These are phyloP conservation scores for Aspergillus piperis DNA, from an alignment of 2,329 filamentous ascomycete genomes.

Conservation along the genomic window DNA sequence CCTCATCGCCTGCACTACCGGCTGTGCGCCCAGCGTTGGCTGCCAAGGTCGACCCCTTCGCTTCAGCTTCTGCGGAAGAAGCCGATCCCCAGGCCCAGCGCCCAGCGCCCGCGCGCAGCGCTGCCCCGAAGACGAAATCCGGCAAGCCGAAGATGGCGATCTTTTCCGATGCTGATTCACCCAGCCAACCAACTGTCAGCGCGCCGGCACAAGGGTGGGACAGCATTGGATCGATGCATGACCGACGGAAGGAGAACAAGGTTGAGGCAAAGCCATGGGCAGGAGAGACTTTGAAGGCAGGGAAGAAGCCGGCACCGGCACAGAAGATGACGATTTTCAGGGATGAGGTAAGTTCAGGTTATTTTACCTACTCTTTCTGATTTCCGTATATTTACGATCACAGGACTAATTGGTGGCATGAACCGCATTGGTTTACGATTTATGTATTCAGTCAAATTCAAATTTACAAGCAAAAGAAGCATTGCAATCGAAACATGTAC, in stretches of 20 bases:
- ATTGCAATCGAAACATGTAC: slow-evolving; percentile 57
- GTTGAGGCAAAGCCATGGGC: slow-evolving; percentile 86
- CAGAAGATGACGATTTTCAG: slow-evolving; percentile 92
- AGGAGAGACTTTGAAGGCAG: slow-evolving; percentile 85
- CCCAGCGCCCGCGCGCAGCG: slow-evolving; percentile 51
- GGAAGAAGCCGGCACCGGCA: slow-evolving; percentile 73
- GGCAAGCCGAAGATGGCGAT: slow-evolving; percentile 83
- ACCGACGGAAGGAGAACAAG: slow-evolving; percentile 91
- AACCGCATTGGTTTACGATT: slow-evolving; percentile 43
- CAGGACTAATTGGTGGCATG: slow-evolving; percentile 85
- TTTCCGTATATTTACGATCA: slow-evolving; percentile 77
- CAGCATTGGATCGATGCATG: slow-evolving; percentile 79
- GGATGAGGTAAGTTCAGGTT: slow-evolving; percentile 78
- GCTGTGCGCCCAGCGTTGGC: slow-evolving; percentile 79
- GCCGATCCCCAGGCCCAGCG: slow-evolving; percentile 67
- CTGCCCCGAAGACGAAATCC: slow-evolving; percentile 59
- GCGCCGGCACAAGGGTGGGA: slow-evolving; percentile 78
- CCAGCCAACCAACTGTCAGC: slow-evolving; percentile 57
- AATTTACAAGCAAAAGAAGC: slow-evolving; percentile 41
- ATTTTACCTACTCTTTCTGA: slow-evolving; percentile 39
- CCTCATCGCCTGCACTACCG: slow-evolving; percentile 84
- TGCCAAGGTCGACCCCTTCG: slow-evolving; percentile 83
- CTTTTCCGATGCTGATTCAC: slow-evolving; percentile 75
- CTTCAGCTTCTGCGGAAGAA: slow-evolving; percentile 46
- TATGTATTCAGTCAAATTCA: slow-evolving; percentile 56